Evolutionary conservation across 306 rosid genomes (phyloP).

Genomic region (Mucuna pruriens): DNA sequence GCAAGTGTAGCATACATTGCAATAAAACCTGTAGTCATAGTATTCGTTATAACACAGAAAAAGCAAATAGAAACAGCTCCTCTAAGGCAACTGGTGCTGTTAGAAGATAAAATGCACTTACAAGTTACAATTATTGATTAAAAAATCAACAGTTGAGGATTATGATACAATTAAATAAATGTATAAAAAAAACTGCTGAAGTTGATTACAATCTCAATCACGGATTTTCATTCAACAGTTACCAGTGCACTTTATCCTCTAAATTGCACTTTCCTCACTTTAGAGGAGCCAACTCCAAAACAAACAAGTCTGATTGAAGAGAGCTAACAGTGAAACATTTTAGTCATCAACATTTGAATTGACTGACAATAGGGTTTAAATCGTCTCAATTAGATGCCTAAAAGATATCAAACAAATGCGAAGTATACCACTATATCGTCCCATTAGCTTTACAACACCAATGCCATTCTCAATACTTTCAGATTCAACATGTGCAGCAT

Average conservation of each 20-base stretch:
- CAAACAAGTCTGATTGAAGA: conserved; percentile 15
- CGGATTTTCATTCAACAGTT: not conserved
- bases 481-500: conserved; percentile 94
- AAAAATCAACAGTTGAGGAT: not conserved
- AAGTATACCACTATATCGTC: conserved; percentile 78
- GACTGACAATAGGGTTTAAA: not conserved
- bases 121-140: not conserved
- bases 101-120: not conserved
- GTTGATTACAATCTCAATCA: not conserved
- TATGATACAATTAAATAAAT: not conserved
- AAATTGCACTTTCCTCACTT: not conserved
- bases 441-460: conserved; percentile 94
- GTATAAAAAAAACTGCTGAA: not conserved
- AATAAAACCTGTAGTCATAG: conserved; percentile 70
- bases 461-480: conserved; percentile 84
- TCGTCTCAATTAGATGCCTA: conserved; percentile 12
- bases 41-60: not conserved
- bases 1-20: conserved; percentile 96
- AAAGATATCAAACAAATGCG: conserved; percentile 29
- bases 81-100: not conserved
- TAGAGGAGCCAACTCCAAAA: not conserved
- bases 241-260: not conserved
- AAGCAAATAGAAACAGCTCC: not conserved
- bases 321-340: not conserved
- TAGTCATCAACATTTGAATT: conserved; percentile 21